A percentile compares a stretch with the other conserved stretches of the same genome.
Conservation (phyloP, 2,329 filamentous ascomycete genomes). For the Huntiella moniliformis region DNA sequence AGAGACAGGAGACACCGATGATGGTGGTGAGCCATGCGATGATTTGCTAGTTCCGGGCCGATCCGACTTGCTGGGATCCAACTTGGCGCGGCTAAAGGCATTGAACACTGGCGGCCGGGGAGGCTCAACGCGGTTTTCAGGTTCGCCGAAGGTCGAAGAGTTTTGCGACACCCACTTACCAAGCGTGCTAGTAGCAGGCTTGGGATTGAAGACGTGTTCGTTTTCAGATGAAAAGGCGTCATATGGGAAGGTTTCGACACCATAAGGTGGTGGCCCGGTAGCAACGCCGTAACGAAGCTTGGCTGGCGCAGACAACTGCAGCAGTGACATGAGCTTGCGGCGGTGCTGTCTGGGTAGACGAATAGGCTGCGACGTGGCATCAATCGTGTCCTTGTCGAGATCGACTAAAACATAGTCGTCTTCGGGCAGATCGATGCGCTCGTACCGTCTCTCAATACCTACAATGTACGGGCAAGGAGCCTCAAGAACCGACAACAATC, state of each 20-base stretch:
- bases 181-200: conserved; percentile 50
- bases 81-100: conserved; percentile 62
- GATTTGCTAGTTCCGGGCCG: conserved; percentile 60
- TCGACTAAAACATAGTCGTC: conserved; percentile 94
- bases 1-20: conserved; percentile 58
- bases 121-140: conserved; percentile 28
- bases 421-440: conserved; percentile 67
- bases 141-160: conserved; percentile 67
- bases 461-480: conserved; percentile 95
- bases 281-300: conserved; percentile 72
- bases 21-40: conserved; percentile 40
- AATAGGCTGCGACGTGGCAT: conserved; percentile 61
- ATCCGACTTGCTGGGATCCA: conserved; percentile 47
- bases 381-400: conserved; percentile 76
- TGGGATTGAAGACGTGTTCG: conserved; percentile 56
- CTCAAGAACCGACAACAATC: conserved; percentile 76
- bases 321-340: conserved; percentile 68
- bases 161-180: conserved; percentile 78
- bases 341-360: conserved; percentile 74
- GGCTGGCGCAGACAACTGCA: conserved; percentile 81
- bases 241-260: conserved; percentile 78
- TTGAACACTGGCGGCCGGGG: conserved; percentile 63
- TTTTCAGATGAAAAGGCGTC: conserved; percentile 83
- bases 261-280: conserved; percentile 79
- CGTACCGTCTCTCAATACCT: conserved; percentile 82